A percentile compares a stretch with the other conserved stretches of the same genome.
These are phyloP conservation scores for Babjeviella inositovora DNA, from an alignment of 805 yeast genomes.

Conservation along the genomic window DNA sequence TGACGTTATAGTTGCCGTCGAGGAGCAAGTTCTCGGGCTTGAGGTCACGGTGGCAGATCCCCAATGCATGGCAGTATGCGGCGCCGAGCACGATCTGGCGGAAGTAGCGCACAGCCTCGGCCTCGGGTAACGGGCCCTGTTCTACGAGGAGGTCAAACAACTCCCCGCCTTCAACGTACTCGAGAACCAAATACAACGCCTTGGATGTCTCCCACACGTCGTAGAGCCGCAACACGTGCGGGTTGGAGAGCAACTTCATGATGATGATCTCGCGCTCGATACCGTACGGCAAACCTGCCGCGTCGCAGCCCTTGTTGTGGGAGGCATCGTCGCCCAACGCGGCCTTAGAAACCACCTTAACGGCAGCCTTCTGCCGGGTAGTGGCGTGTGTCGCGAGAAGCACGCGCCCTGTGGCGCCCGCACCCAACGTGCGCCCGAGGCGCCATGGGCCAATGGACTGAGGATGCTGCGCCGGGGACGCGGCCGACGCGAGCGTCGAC, in stretches of 20 bases:
- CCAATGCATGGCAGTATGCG: slow-evolving; percentile 66
- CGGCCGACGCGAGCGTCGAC: slow-evolving; percentile 31
- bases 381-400: slow-evolving; percentile 52
- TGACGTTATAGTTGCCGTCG: slow-evolving; percentile 51
- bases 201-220: slow-evolving; percentile 98
- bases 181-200: slow-evolving; percentile 66
- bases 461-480: slow-evolving; percentile 24
- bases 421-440: slow-evolving; percentile 62
- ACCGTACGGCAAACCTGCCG: slow-evolving; percentile 77
- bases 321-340: slow-evolving; percentile 19
- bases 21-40: slow-evolving; percentile 68
- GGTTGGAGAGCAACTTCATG: slow-evolving; percentile 89
- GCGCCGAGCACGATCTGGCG: slow-evolving; percentile 68
- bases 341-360: slow-evolving; percentile 65
- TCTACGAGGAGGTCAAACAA: slow-evolving; percentile 59
- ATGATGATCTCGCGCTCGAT: slow-evolving; percentile 95
- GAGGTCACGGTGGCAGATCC: slow-evolving; percentile 70
- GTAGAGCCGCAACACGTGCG: slow-evolving; percentile 82
- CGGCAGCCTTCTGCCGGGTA: slow-evolving; percentile 70
- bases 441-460: slow-evolving; percentile 69
- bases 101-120: slow-evolving; percentile 63
- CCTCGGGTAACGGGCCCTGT: slow-evolving; percentile 54
- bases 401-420: slow-evolving; percentile 76
- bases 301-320: slow-evolving; percentile 17
- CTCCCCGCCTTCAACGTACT: slow-evolving; percentile 84